Conservation (phyloP, 129 eudicot species). For the Tanacetum coccineum region DNA sequence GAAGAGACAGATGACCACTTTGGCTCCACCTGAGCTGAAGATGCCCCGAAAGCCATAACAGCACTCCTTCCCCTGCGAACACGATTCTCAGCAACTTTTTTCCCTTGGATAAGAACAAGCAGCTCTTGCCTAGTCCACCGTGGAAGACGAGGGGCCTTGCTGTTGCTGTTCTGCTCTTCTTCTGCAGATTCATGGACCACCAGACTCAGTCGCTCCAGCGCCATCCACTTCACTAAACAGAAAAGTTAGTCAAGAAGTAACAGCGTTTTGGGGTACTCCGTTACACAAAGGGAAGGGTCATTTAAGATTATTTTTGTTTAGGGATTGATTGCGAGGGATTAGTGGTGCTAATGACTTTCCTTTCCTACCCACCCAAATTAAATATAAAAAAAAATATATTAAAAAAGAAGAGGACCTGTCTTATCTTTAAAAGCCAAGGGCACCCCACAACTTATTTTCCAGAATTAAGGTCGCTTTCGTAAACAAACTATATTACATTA, state of each 20-base stretch:
- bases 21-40: conserved; percentile 53
- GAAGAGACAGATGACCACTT: conserved; percentile 87
- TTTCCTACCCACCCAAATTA: conserved; percentile 12
- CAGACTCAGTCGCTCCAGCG: conserved; percentile 51
- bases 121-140: conserved; percentile 78
- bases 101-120: conserved; percentile 60
- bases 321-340: conserved; percentile 7
- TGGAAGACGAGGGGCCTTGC: conserved; percentile 45
- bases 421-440: neutral
- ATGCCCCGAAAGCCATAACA: conserved; percentile 40
- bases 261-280: conserved; percentile 32
- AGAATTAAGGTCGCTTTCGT: too few relatives aligned
- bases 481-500: too few relatives aligned
- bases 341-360: conserved; percentile 31
- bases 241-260: neutral
- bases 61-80: conserved; percentile 60
- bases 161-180: conserved; percentile 1
- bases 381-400: too few relatives aligned
- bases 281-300: neutral
- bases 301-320: conserved; percentile 22
- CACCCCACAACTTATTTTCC: too few relatives aligned
- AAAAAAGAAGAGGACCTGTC: neutral
- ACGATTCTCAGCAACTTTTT: conserved; percentile 70
- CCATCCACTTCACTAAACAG: conserved; percentile 32
- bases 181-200: conserved; percentile 29